phyloP scores from a whole-genome alignment of 345 rosid genomes.

The Citrus reticulata region DNA sequence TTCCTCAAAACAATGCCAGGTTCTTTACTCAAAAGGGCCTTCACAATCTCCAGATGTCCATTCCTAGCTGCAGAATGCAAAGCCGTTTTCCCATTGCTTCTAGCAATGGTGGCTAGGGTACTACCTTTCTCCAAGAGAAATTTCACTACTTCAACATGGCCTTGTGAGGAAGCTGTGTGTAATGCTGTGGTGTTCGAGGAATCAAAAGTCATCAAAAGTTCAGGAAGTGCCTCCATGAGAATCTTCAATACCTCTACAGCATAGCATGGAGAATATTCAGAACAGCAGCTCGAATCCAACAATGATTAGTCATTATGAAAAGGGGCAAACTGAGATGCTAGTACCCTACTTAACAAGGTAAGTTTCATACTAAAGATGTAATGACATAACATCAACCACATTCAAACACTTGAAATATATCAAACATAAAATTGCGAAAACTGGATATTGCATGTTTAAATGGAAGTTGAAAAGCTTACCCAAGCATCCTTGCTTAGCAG shows the following conservation, averaged over 20 bases:
- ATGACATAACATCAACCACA: background rate
- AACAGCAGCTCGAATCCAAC: background rate
- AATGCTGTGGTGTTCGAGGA: slow-evolving; percentile 69
- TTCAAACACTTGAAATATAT: background rate
- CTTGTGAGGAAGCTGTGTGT: slow-evolving; percentile 82
- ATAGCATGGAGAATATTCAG: background rate
- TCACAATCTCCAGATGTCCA: slow-evolving; percentile 76
- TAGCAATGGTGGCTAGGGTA: slow-evolving; percentile 54
- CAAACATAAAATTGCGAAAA: background rate
- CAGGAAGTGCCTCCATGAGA: slow-evolving; percentile 60
- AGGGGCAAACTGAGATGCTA: background rate
- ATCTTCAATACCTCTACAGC: slow-evolving; percentile 58
- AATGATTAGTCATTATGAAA: background rate
- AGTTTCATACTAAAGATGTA: background rate
- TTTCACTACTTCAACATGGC: slow-evolving; percentile 64
- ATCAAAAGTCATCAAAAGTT: slow-evolving; percentile 72
- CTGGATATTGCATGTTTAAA: background rate
- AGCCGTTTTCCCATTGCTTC: slow-evolving; percentile 72
- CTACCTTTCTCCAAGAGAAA: slow-evolving; percentile 61
- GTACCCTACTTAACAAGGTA: background rate
- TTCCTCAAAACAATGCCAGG: slow-evolving; percentile 46
- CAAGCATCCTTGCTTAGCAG: slow-evolving; percentile 80
- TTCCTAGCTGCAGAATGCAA: slow-evolving; percentile 88
- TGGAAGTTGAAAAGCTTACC: slow-evolving; percentile 38
- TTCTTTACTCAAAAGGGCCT: slow-evolving; percentile 52